Conservation (phyloP, 1,139 yeast genomes). For the Geotrichum klebahnii region DNA sequence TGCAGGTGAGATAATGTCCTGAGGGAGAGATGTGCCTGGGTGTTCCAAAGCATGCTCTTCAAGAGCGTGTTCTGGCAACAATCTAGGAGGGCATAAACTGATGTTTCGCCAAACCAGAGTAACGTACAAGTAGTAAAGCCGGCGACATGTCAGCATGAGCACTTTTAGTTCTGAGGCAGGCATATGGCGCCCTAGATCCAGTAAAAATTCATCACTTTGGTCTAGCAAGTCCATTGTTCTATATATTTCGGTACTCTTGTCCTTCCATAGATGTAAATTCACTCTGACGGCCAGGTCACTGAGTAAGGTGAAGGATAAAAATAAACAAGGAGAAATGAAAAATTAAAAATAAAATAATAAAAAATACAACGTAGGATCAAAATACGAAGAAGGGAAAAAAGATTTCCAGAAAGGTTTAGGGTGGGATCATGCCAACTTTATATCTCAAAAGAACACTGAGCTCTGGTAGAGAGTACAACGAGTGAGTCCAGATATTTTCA, state of each 20-base stretch:
- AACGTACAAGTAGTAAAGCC: conserved; percentile 19
- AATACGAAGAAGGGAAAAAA: not conserved
- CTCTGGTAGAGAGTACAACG: not conserved
- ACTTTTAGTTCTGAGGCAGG: conserved; percentile 16
- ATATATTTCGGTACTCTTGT: too few relatives aligned
- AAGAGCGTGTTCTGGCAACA: conserved; percentile 20
- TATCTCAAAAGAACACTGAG: not conserved
- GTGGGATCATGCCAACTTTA: not conserved
- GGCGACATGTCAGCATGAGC: conserved; percentile 16
- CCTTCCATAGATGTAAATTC: too few relatives aligned
- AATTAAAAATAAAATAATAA: too few relatives aligned
- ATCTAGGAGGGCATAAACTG: conserved; percentile 18
- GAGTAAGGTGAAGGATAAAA: too few relatives aligned
- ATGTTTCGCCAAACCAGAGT: conserved; percentile 18
- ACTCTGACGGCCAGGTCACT: too few relatives aligned
- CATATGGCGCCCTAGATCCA: conserved; percentile 18
- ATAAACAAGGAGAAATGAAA: too few relatives aligned
- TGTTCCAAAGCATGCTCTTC: conserved; percentile 21
- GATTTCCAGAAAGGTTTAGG: conserved; percentile 7
- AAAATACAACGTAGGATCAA: not conserved
- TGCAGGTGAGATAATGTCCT: conserved; percentile 20
- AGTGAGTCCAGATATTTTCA: not conserved
- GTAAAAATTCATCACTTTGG: conserved; percentile 18
- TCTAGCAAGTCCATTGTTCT: conserved; percentile 17
- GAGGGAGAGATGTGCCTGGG: conserved; percentile 21